phyloP scores from a whole-genome alignment of 192 early-diverging fungal genomes.

The Oehlia diaphana region DNA sequence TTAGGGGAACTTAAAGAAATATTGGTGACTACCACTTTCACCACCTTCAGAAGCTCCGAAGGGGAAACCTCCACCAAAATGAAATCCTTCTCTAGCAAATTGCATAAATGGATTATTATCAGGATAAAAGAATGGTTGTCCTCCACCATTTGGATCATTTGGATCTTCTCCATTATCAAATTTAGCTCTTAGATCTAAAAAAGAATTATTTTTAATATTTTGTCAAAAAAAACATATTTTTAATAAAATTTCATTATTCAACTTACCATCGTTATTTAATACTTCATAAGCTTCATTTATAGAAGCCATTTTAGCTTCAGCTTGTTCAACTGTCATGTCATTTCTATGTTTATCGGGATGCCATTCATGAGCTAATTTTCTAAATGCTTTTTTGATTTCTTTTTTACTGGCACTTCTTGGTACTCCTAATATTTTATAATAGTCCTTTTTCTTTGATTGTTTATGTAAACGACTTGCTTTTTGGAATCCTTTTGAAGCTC shows the following conservation, averaged over 20 bases:
- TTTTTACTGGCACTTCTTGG: slow-evolving; percentile 64
- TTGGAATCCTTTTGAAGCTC: slow-evolving; percentile 55
- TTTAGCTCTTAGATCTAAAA: slow-evolving; percentile 52
- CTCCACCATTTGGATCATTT: slow-evolving; percentile 56
- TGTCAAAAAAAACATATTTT: too few relatives aligned
- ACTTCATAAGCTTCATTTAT: slow-evolving; percentile 95
- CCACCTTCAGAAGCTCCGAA: slow-evolving; percentile 8
- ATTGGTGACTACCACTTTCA: background rate
- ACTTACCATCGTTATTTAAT: slow-evolving; percentile 60
- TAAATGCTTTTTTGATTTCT: slow-evolving; percentile 92
- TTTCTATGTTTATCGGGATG: slow-evolving; percentile 81
- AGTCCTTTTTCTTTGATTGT: slow-evolving; percentile 73
- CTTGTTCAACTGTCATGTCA: slow-evolving; percentile 73
- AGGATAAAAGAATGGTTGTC: background rate
- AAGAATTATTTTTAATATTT: too few relatives aligned
- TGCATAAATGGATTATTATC: slow-evolving; percentile 20
- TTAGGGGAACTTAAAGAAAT: background rate
- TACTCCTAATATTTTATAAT: slow-evolving; percentile 94
- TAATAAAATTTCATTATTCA: background rate
- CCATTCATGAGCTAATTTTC: slow-evolving; percentile 86
- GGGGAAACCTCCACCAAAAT: slow-evolving; percentile 3
- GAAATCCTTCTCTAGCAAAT: background rate
- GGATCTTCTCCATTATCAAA: slow-evolving; percentile 82
- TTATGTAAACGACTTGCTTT: slow-evolving; percentile 61
- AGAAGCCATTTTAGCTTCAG: slow-evolving; percentile 86